Conservation (phyloP, 2,329 filamentous ascomycete species). For the Alternaria atra region DNA sequence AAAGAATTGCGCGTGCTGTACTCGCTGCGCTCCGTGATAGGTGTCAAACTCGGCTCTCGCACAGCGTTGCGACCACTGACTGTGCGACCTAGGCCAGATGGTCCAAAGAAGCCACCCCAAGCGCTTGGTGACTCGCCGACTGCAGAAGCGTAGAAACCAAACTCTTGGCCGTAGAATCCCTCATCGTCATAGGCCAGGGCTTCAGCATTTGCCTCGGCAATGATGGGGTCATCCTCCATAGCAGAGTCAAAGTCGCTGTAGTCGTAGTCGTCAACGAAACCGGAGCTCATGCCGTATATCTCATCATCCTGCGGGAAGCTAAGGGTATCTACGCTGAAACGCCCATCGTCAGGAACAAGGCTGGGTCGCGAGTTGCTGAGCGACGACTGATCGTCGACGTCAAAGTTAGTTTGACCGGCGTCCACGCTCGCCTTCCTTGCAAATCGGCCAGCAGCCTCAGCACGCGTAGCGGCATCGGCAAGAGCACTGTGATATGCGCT, state of each 20-base stretch:
- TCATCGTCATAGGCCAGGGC: conserved; percentile 91
- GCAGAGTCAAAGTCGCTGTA: conserved; percentile 64
- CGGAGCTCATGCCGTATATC: conserved; percentile 47
- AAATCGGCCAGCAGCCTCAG: conserved; percentile 79
- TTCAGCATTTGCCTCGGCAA: conserved; percentile 93
- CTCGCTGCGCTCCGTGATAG: conserved; percentile 94
- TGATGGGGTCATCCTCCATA: conserved; percentile 80
- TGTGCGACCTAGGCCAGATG: conserved; percentile 71
- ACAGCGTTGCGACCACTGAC: conserved; percentile 71
- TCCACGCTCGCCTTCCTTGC: conserved; percentile 65
- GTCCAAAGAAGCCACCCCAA: conserved; percentile 89
- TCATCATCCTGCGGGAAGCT: conserved; percentile 48
- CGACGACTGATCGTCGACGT: conserved; percentile 46
- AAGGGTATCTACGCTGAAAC: conserved; percentile 57
- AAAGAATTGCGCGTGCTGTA: conserved; percentile 95
- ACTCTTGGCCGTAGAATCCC: conserved; percentile 95
- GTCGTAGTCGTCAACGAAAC: conserved; percentile 58
- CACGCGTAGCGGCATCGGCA: conserved; percentile 80
- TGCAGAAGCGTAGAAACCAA: conserved; percentile 85
- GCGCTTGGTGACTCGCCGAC: conserved; percentile 67
- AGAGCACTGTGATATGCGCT: conserved; percentile 85
- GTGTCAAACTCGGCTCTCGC: conserved; percentile 89
- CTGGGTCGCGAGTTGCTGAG: conserved; percentile 52
- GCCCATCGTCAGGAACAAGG: conserved; percentile 60
- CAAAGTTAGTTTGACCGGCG: conserved; percentile 33